Evolutionary conservation across 2,329 filamentous ascomycete genomes (phyloP), one percentile per base, ranked within the genome.

Genomic region (Zymoseptoria crescenta): DNA sequence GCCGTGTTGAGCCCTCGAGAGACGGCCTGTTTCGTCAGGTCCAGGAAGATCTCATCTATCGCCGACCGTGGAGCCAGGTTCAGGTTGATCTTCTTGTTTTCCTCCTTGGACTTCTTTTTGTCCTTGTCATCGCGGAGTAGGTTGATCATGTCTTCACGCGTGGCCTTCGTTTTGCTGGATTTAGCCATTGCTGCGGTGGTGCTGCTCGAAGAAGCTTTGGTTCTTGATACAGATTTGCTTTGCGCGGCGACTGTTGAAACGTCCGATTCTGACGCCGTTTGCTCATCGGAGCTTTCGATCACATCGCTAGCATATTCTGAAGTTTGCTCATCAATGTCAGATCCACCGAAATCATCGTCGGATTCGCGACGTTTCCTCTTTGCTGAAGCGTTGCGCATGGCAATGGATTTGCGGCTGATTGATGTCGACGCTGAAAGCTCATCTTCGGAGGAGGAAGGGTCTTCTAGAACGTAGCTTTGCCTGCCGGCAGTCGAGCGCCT

Each of bases 1-100:
- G 75, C 70, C 55, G 75, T 58, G 29, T 67, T 55, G 8, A 81
- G 64, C 9, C 71, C 63, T 62, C 70, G 59, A 57, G 68, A 20
- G 45, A 70, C 52, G 64, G 74, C 76, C 51, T 73, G 77, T 0
- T 62, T 56, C 0, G 77, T 74, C 48, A 85, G 76, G 29, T 81
- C 74, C 1, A 65, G 66, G 57, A 86, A 81, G 8, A 83, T 82
- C 1, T 79, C 75, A 2, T 74, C 55, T 5, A 81, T 76, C 20
- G 76, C 70, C 8, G 71, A 72, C 0, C 83, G 62, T 3, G 81
- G 81, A 5, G 79, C 78, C 2, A 80, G 68, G 16, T 55, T 70
- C 0, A 65, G 58, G 54, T 77, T 65, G 0, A 71, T 52, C 4
- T 52, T 51, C 19, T 51, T 51, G 61, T 61, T 27, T 56, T 13